These are phyloP conservation scores for Cicer chorassanicum DNA, from an alignment of 306 rosid genomes.

Conservation along the genomic window DNA sequence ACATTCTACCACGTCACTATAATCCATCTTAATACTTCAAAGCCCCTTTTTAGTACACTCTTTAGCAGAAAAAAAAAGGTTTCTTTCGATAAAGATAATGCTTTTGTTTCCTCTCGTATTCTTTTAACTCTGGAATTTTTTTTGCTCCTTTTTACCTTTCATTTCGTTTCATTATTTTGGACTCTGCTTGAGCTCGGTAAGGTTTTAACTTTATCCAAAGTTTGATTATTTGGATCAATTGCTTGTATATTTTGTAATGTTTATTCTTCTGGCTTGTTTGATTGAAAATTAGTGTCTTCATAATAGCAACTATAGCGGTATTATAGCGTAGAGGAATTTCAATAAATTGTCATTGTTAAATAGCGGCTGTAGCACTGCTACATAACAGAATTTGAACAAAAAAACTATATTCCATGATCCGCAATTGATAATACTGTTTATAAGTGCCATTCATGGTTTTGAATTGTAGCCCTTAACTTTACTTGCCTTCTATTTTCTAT, in stretches of 20 bases:
- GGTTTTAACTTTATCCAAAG: conserved; percentile 29
- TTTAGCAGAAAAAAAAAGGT: too few species aligned
- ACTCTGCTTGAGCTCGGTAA: conserved; percentile 39
- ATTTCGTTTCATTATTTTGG: neutral
- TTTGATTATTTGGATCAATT: neutral
- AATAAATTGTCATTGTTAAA: too few species aligned
- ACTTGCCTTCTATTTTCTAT: neutral
- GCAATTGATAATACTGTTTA: neutral
- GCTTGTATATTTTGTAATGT: neutral
- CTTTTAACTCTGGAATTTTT: neutral
- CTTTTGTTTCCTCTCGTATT: conserved; percentile 4
- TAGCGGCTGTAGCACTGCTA: too few species aligned
- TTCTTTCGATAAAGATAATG: neutral
- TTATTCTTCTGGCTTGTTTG: neutral
- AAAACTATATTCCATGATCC: too few species aligned
- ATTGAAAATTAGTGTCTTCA: neutral
- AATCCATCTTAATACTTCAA: conserved; percentile 22
- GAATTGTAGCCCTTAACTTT: neutral
- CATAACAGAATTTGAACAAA: too few species aligned
- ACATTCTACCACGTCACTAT: conserved; percentile 41
- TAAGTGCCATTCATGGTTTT: neutral
- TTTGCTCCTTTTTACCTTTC: neutral
- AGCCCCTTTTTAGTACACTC: neutral
- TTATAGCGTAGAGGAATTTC: too few species aligned
- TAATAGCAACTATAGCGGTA: too few species aligned